phyloP scores from a whole-genome alignment of 169 alveolate species.

The Toxoplasma gondii region DNA sequence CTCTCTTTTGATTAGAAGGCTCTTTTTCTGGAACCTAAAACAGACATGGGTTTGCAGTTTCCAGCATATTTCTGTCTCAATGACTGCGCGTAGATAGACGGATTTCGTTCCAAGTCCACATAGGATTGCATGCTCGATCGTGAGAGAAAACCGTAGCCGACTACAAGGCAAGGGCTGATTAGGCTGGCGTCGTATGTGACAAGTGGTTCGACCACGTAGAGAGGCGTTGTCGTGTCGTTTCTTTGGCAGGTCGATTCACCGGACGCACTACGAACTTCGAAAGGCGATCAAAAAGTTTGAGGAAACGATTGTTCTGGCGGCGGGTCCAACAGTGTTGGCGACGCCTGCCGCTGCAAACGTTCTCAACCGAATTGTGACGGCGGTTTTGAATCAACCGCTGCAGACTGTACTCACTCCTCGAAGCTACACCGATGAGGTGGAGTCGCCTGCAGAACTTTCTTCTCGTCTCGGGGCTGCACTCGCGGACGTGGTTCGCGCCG shows the following conservation, averaged over 20 bases:
- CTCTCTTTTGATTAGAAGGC: too few species aligned
- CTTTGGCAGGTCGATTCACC: constrained; percentile 57
- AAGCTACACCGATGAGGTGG: not conserved
- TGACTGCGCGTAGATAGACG: not conserved
- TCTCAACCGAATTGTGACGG: constrained; percentile 42
- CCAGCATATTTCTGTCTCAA: not conserved
- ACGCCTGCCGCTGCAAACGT: not conserved
- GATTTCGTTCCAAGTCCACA: not conserved
- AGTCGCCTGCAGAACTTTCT: not conserved
- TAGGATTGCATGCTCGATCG: too few species aligned
- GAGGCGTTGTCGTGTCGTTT: not conserved
- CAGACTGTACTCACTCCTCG: constrained; percentile 14
- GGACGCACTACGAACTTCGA: constrained; percentile 62
- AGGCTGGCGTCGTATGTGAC: too few species aligned
- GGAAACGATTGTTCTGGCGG: constrained; percentile 49
- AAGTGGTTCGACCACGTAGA: too few species aligned
- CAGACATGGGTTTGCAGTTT: not conserved
- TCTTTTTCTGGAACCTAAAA: too few species aligned
- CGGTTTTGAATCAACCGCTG: constrained; percentile 40
- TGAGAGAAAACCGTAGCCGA: too few species aligned
- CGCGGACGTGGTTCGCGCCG: constrained; percentile 3
- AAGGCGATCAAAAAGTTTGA: constrained; percentile 55
- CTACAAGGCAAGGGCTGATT: too few species aligned
- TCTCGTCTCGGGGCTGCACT: not conserved
- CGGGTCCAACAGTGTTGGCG: constrained; percentile 27